phyloP scores from a whole-genome alignment of 441 rosid genomes.

The Populus hybrid region DNA sequence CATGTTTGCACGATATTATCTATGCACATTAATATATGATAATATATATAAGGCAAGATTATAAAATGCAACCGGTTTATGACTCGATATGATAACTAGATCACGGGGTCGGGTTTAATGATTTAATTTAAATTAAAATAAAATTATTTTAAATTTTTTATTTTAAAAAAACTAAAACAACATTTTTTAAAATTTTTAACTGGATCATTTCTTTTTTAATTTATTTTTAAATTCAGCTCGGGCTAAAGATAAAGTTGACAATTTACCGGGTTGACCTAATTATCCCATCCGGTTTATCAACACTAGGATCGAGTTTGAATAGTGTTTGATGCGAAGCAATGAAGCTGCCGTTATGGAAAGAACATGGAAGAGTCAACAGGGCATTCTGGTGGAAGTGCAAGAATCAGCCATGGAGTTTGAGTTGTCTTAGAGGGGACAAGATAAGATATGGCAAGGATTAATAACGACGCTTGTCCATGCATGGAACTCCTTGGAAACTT shows the following conservation, averaged over 20 bases:
- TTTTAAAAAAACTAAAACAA: no score
- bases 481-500: background rate
- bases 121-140: no score
- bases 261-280: background rate
- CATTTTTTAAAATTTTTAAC: no score
- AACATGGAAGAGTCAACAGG: background rate
- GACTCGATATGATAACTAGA: no score
- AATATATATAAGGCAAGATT: no score
- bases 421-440: background rate
- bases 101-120: no score
- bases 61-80: no score
- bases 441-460: background rate
- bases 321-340: background rate
- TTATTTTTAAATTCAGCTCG: no score
- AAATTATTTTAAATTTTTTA: no score
- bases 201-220: fast-evolving
- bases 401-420: background rate
- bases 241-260: no score
- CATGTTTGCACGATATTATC: background rate
- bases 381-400: background rate
- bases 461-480: background rate
- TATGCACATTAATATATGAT: background rate
- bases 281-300: background rate
- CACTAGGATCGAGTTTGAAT: background rate
- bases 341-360: background rate